Evolutionary conservation across 768 basidiomycete species (phyloP).

Genomic region (Calocybe gangraenosa): DNA sequence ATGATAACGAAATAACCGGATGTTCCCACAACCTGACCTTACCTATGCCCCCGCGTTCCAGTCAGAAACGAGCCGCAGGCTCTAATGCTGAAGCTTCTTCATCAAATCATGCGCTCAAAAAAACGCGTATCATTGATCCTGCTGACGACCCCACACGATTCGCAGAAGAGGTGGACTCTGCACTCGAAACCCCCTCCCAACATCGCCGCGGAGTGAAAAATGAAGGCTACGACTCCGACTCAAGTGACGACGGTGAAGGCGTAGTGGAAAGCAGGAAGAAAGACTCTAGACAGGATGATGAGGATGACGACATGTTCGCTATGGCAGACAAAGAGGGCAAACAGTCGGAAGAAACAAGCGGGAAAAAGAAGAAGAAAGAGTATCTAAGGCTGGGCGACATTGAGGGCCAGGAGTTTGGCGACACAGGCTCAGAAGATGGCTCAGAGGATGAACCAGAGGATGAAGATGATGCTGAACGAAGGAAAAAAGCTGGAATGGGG

Average conservation of each 20-base stretch:
- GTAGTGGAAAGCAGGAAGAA: conserved; percentile 80
- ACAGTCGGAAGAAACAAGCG: conserved; percentile 27
- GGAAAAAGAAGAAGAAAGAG: conserved; percentile 61
- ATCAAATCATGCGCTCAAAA: conserved; percentile 45
- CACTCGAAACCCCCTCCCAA: conserved; percentile 62
- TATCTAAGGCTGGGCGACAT: conserved; percentile 90
- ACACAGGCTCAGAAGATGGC: conserved; percentile 39
- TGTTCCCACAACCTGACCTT: not conserved
- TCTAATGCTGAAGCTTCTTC: conserved; percentile 26
- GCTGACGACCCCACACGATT: conserved; percentile 72
- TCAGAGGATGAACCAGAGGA: conserved; percentile 55
- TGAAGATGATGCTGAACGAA: conserved; percentile 74
- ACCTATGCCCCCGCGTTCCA: conserved; percentile 27
- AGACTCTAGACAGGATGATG: conserved; percentile 47
- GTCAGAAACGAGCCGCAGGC: conserved; percentile 33
- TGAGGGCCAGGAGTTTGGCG: conserved; percentile 89
- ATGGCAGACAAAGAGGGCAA: conserved; percentile 56
- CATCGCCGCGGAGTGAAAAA: conserved; percentile 71
- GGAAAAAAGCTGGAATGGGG: conserved; percentile 87
- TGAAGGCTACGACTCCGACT: conserved; percentile 91
- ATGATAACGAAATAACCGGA: not conserved
- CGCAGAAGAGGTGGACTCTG: conserved; percentile 71
- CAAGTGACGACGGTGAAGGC: conserved; percentile 92
- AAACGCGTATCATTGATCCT: conserved; percentile 77
- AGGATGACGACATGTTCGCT: conserved; percentile 82